Evolutionary conservation across 139 green algal species (phyloP).

Genomic region (Picochlorum sp.): DNA sequence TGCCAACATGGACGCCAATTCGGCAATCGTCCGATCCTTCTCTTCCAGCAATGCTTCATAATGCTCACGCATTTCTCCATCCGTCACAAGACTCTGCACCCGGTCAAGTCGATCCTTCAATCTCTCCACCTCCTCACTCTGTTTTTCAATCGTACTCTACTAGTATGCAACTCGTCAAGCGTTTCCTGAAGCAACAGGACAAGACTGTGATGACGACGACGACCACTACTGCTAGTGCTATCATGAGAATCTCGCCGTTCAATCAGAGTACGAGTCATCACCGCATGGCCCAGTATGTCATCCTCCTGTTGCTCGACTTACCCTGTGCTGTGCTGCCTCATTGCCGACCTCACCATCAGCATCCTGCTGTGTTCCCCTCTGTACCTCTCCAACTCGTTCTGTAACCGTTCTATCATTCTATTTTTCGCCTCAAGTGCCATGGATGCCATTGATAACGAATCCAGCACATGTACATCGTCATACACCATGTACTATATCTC

Average conservation of each 20-base stretch:
- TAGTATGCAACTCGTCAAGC: too few relatives aligned
- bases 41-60: conserved; percentile 3
- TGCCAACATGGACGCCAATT: conserved; percentile 6
- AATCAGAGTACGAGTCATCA: too few relatives aligned
- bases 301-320: too few relatives aligned
- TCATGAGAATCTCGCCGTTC: too few relatives aligned
- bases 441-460: neutral
- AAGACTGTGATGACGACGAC: too few relatives aligned
- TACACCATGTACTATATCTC: neutral
- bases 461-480: neutral
- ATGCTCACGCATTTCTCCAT: neutral
- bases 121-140: too few relatives aligned
- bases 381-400: neutral
- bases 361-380: neutral
- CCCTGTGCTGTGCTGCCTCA: neutral
- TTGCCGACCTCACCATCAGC: neutral
- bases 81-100: too few relatives aligned
- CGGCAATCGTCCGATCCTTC: neutral
- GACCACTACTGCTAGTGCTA: too few relatives aligned
- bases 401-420: neutral
- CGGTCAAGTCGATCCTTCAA: too few relatives aligned
- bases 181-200: too few relatives aligned
- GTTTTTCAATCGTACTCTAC: too few relatives aligned
- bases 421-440: conserved; percentile 1
- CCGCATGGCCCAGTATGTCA: too few relatives aligned